These are phyloP conservation scores for Kwoniella dendrophila DNA, from an alignment of 768 basidiomycete genomes.

Conservation along the genomic window DNA sequence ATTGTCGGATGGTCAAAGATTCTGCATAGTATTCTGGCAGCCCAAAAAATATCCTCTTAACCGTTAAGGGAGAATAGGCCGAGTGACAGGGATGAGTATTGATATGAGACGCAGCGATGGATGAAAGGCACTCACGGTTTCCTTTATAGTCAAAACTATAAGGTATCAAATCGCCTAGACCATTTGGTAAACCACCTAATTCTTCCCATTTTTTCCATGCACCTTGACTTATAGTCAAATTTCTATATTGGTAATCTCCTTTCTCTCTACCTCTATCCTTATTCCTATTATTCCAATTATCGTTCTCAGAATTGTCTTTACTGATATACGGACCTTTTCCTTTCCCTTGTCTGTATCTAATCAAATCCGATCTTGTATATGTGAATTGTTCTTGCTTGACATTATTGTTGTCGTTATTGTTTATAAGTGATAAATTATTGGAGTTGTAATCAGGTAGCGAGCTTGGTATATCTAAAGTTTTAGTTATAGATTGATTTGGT, in stretches of 20 bases:
- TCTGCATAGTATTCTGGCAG: too few species aligned
- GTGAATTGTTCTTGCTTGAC: neutral
- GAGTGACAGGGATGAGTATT: neutral
- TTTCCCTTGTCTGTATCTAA: neutral
- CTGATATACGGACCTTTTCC: neutral
- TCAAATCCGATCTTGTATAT: slow-evolving; percentile 8
- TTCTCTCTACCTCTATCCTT: slow-evolving; percentile 1
- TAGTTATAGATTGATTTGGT: neutral
- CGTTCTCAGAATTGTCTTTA: neutral
- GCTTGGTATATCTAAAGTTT: slow-evolving; percentile 7
- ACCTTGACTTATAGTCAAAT: slow-evolving; percentile 12
- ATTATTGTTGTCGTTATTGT: neutral
- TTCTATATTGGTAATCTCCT: neutral
- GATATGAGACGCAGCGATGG: too few species aligned
- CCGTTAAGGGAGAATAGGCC: neutral
- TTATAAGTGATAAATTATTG: neutral
- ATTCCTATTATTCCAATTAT: neutral
- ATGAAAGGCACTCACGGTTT: slow-evolving; percentile 16
- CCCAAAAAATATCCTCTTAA: too few species aligned
- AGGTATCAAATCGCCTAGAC: neutral
- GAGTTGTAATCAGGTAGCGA: neutral
- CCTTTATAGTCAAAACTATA: slow-evolving; percentile 13
- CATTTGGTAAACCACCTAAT: slow-evolving; percentile 7
- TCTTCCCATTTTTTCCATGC: slow-evolving; percentile 28
- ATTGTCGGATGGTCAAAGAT: too few species aligned